A percentile compares a stretch with the other conserved stretches of the same genome.
Conservation (phyloP, 768 basidiomycete species). For the Hericium rajendrae region DNA sequence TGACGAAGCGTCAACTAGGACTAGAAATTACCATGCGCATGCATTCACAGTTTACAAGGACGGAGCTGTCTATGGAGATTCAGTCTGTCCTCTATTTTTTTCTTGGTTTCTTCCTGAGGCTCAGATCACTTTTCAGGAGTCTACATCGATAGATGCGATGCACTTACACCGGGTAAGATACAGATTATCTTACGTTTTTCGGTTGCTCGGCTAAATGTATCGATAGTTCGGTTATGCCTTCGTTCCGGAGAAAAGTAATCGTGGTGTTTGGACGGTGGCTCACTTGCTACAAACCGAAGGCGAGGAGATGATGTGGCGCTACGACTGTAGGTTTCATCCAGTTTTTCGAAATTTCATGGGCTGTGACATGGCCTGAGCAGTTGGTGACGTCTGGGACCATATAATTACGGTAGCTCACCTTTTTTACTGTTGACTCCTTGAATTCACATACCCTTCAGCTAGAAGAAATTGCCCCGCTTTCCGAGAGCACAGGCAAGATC, state of each 20-base stretch:
- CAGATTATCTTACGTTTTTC: not conserved
- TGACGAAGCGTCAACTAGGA: not conserved
- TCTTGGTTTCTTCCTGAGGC: not conserved
- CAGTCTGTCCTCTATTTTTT: not conserved
- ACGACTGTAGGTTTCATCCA: not conserved
- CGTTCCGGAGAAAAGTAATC: conserved; percentile 1
- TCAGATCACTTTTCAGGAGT: not conserved
- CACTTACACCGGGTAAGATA: not conserved
- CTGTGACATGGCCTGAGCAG: not conserved
- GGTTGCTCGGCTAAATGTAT: not conserved
- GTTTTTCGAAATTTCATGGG: not conserved
- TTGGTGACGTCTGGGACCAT: not conserved
- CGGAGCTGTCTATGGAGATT: not conserved
- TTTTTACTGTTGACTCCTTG: not conserved
- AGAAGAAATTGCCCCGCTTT: not conserved
- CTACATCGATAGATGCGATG: not conserved
- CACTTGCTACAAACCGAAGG: not conserved
- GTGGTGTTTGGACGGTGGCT: not conserved
- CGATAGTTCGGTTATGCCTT: not conserved
- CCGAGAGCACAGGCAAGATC: not conserved
- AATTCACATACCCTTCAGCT: not conserved
- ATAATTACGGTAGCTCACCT: not conserved
- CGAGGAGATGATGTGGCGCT: not conserved
- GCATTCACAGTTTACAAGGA: conserved; percentile 1
- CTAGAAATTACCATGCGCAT: conserved; percentile 1